Evolutionary conservation across 1,284 basidiomycete species (phyloP), one percentile per base, ranked within the genome.

Genomic region (Schizopora paradoxa): DNA sequence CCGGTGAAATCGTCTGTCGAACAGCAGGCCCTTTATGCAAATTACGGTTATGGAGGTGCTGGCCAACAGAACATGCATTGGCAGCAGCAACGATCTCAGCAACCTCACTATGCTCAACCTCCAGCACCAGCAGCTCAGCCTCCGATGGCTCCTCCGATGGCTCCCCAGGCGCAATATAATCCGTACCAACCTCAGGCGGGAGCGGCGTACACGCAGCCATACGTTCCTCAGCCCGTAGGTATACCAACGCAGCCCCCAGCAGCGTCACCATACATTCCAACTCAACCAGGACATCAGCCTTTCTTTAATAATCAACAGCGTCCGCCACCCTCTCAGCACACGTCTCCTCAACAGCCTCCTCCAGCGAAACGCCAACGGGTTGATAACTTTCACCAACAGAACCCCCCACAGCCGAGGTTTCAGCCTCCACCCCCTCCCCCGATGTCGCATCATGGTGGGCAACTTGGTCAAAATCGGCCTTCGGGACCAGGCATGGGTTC

Each of bases 341-440:
- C 74, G 2, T 75, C 81, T 3, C 77, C 79, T 23, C 81, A 85
- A 52, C 80, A 86, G 55, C 68, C 82, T 6, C 84, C 84, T 11
- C 86, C 86, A 2, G 85, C 85, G 2, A 93, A 94, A 63, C 73
- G 90, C 42, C 89, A 82, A 52, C 76, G 89, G 14, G 91, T 91
- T 58, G 90, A 92, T 59, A 82, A 80, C 5, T 82, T 86, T 0
- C 77, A 66, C 50, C 66, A 69, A 47, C 71, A 56, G 57, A 66
- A 41, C 66, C 64, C 61, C 22, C 61, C 56, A 36, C 67, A 56
- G 18, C 63, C 62, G 13, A 74, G 69, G 45, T 69, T 69, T 48
- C 72, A 72, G 40, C 62, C 72, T 14, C 74, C 74, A 14, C 73
- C 62, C 8, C 60, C 60, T 5, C 60, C 62, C 14, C 60, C 60